phyloP scores from a whole-genome alignment of 108 stramenopile genomes.

The Aurantiochytrium sp. region DNA sequence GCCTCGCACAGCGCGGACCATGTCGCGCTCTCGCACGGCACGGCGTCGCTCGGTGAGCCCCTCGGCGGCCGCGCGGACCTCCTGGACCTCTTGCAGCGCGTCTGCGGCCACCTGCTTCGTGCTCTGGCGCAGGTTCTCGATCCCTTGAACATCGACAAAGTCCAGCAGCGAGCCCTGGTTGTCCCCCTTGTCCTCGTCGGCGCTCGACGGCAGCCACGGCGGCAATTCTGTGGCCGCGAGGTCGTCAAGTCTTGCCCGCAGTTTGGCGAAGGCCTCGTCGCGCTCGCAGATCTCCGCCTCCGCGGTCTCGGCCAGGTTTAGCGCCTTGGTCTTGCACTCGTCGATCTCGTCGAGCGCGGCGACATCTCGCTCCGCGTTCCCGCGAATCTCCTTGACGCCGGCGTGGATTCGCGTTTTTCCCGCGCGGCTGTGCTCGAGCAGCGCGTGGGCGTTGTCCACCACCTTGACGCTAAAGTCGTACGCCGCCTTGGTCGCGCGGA shows the following conservation, averaged over 20 bases:
- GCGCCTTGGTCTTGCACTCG: not conserved
- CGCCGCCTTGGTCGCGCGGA: not conserved
- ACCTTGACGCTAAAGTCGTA: constrained; percentile 7
- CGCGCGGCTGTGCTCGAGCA: not conserved
- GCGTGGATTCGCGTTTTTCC: not conserved
- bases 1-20: not conserved
- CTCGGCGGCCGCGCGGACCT: not conserved
- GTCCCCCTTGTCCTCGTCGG: not conserved
- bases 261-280: not conserved
- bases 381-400: not conserved
- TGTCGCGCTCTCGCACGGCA: not conserved
- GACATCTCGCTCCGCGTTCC: not conserved
- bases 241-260: not conserved
- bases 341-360: not conserved
- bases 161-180: not conserved
- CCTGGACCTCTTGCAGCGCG: not conserved
- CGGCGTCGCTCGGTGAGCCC: not conserved
- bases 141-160: not conserved
- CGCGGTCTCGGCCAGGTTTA: not conserved
- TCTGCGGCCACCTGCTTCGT: not conserved
- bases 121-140: not conserved
- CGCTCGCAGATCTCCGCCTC: not conserved
- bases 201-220: not conserved
- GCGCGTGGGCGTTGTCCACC: not conserved
- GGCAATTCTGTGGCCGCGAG: not conserved